These are phyloP conservation scores for Debaryomyces sp. DNA, from an alignment of 1,139 yeast genomes.

Conservation along the genomic window DNA sequence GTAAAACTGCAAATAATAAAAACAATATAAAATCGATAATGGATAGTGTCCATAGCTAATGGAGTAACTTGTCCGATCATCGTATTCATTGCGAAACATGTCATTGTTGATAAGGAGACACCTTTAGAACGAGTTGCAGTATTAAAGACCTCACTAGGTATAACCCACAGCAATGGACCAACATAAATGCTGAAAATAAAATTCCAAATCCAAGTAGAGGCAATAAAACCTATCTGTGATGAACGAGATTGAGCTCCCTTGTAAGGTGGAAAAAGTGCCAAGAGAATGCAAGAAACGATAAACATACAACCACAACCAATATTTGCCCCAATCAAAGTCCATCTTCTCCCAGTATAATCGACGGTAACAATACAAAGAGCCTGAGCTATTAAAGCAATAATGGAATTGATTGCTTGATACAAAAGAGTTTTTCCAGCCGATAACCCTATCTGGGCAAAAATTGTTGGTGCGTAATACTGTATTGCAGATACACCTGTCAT, in stretches of 20 bases:
- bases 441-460: neutral
- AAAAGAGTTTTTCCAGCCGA: neutral
- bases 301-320: neutral
- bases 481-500: neutral
- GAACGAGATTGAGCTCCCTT: neutral
- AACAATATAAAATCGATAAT: neutral
- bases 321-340: neutral
- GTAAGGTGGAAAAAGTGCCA: neutral
- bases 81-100: neutral
- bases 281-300: neutral
- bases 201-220: neutral
- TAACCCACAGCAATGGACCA: neutral
- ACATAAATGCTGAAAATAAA: neutral
- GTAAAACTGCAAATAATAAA: neutral
- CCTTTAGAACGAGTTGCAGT: neutral
- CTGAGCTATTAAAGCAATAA: neutral
- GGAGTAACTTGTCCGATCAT: neutral
- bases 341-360: neutral
- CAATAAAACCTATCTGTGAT: neutral
- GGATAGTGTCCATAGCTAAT: neutral
- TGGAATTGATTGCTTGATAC: neutral
- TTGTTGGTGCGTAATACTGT: neutral
- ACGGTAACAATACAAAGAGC: neutral
- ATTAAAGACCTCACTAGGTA: neutral
- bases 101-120: neutral